phyloP scores from a whole-genome alignment of 2,329 filamentous ascomycete species.

The Fusarium devonianum region DNA sequence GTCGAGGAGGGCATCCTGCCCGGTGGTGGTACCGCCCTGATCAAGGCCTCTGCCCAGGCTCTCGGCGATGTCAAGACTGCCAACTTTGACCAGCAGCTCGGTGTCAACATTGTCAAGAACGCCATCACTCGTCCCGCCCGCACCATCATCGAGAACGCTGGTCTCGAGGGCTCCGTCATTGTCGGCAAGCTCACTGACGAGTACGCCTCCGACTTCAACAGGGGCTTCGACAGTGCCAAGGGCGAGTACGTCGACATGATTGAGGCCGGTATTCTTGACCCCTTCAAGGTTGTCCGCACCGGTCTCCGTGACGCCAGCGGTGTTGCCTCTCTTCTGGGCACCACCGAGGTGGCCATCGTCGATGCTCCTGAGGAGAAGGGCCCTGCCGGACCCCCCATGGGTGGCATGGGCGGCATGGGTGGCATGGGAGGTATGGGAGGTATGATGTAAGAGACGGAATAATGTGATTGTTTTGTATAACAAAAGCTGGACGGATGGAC shows the following conservation, averaged over 20 bases:
- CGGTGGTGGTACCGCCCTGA: constrained; percentile 95
- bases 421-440: constrained; percentile 63
- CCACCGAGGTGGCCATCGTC: constrained; percentile 97
- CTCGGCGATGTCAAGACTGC: constrained; percentile 80
- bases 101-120: constrained; percentile 96
- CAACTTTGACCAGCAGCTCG: constrained; percentile 99
- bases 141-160: constrained; percentile 97
- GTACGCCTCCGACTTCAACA: constrained; percentile 92
- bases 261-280: constrained; percentile 92
- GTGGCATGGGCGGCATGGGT: constrained; percentile 72
- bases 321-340: constrained; percentile 95
- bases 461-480: constrained; percentile 43
- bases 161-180: constrained; percentile 92
- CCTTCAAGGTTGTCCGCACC: constrained; percentile 98
- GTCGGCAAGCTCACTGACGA: constrained; percentile 98
- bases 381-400: constrained; percentile 64
- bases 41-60: constrained; percentile 94
- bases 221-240: constrained; percentile 94
- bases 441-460: constrained; percentile 62
- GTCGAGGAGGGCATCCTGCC: constrained; percentile 99
- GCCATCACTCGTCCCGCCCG: constrained; percentile 95
- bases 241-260: constrained; percentile 99
- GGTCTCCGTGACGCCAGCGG: constrained; percentile 93
- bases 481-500: constrained; percentile 45
- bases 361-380: constrained; percentile 95